Conservation (phyloP, 495 filamentous ascomycete species). For the Penicillium cosmopolitanum region DNA sequence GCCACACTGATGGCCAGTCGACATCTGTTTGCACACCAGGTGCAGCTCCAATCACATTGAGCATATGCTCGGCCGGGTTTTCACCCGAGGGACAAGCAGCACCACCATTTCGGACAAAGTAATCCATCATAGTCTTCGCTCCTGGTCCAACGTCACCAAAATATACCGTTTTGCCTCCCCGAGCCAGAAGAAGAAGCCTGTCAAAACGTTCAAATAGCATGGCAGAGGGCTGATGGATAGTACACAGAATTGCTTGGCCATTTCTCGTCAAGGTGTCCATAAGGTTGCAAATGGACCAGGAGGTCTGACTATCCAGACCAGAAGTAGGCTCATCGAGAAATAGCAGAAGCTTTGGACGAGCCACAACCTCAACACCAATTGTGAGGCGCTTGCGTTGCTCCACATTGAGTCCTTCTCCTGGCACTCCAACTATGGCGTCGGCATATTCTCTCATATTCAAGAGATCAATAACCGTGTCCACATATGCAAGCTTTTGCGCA, state of each 20-base stretch:
- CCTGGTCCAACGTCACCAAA: neutral
- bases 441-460: conserved; percentile 1
- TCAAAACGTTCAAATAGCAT: conserved; percentile 93
- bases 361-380: conserved; percentile 86
- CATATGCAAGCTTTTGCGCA: conserved; percentile 1
- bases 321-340: conserved; percentile 92
- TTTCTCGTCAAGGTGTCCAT: conserved; percentile 80
- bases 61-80: conserved; percentile 91
- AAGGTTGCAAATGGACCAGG: conserved; percentile 80
- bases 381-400: conserved; percentile 79
- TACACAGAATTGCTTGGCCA: conserved; percentile 87
- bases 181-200: conserved; percentile 71
- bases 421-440: neutral
- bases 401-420: conserved; percentile 6
- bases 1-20: neutral
- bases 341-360: conserved; percentile 74
- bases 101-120: neutral
- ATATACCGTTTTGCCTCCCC: neutral
- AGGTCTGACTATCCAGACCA: conserved; percentile 81
- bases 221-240: conserved; percentile 91
- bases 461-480: neutral
- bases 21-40: neutral
- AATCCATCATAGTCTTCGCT: neutral
- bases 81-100: conserved; percentile 69
- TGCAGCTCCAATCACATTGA: conserved; percentile 31